Evolutionary conservation across 1,139 yeast species (phyloP), one percentile per base, ranked within the genome.

Genomic region (Pneumocystis canis): DNA sequence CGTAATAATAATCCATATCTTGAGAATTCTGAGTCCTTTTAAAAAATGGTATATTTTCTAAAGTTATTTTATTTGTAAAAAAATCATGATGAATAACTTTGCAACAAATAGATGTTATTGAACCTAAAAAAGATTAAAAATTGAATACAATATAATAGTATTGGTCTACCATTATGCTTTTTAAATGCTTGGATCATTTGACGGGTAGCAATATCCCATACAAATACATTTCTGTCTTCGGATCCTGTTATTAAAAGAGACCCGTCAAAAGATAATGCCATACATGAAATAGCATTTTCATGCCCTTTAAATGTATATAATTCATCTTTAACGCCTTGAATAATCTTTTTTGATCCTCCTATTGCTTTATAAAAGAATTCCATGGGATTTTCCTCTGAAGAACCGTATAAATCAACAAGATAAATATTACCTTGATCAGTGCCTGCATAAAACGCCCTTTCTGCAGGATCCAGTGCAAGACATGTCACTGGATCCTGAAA

Each of bases 401-500:
- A 54, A 30, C 59, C 41, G 73, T 82, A 87, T 63, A 87, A 72
- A 18, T 84, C 81, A 14, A 87, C 78, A 31, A 76, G 73, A 67
- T 85, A 77, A 57, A 88, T 80, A 25, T 74, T 70, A 16, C 97
- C 97, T 66, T 82, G 79, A 1, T 74, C 70, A 39, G 85, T 74
- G 1, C 96, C 97, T 2, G 80, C 82, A 71, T 87, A 92, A 0
- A 87, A 66, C 1, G 83, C 80, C 68, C 97, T 78, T 69, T 84
- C 89, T 0, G 92, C 88, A 0, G 95, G 90, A 72, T 92, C 98
- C n/a, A 81, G 75, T 0, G 83, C 79, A 20, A 92, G 66, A 28
- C 85, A 76, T 30, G 80, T 79, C 11, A 87, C 79, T 0, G 86
- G 79, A 33, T 74, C 71, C 1, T 85, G 82, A 54, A 86, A 74